A percentile compares a stretch with the other conserved stretches of the same genome.
Conservation (phyloP, 306 rosid genomes). For the Quercus glauca region DNA sequence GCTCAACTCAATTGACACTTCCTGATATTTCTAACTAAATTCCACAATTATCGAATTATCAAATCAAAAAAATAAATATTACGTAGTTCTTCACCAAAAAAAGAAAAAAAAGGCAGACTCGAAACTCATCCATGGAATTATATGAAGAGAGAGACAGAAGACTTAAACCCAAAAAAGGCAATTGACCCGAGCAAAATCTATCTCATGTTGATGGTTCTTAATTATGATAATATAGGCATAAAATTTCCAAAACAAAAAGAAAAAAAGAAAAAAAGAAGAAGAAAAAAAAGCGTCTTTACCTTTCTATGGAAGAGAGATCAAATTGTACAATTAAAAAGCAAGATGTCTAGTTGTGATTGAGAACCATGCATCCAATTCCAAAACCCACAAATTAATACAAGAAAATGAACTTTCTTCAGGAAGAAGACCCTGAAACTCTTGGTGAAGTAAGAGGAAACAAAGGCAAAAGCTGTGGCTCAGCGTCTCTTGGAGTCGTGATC, state of each 20-base stretch:
- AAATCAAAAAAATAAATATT: too few relatives aligned
- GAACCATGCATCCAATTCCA: constrained; percentile 22
- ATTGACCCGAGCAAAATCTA: background rate
- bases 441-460: constrained; percentile 83
- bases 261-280: background rate
- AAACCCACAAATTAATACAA: constrained; percentile 22
- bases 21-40: too few relatives aligned
- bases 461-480: constrained; percentile 74
- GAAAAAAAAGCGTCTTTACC: constrained; percentile 26
- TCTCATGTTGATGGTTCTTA: background rate
- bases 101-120: too few relatives aligned
- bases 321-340: constrained; percentile 55
- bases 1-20: too few relatives aligned
- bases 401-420: constrained; percentile 32
- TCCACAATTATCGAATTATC: too few relatives aligned
- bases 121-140: background rate
- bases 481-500: constrained; percentile 56
- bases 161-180: background rate
- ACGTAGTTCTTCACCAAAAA: too few relatives aligned
- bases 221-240: background rate
- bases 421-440: constrained; percentile 64
- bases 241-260: background rate
- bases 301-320: constrained; percentile 33
- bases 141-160: background rate
- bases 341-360: constrained; percentile 37